Evolutionary conservation across 768 basidiomycete genomes (phyloP), one percentile per base, ranked within the genome.

Genomic region (Tephrocybe rancida): DNA sequence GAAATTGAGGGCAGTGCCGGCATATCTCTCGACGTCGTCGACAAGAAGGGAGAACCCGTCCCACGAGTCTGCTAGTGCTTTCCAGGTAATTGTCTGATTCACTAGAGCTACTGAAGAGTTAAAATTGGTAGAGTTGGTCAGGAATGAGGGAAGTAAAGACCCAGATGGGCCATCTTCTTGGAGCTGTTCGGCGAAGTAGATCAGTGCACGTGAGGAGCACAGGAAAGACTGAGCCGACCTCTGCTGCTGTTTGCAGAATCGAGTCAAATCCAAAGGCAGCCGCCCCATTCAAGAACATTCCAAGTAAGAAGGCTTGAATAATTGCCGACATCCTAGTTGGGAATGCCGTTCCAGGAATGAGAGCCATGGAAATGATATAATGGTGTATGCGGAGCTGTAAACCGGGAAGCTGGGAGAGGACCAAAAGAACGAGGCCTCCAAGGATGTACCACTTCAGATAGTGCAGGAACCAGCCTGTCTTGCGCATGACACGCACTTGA

Each of bases 1-100:
- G 64, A 81, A 92, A 61, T 90, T 90, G 44, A 90, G 71, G 3
- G 82, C 84, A 13, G 73, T 68, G 9, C 92, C 90, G n/a, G 77
- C 67, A 63, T 88, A 92, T 59, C 87, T 77, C 66, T 92, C 84
- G 0, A 95, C 92, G 59, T 95, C 93, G 64, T 95, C 90, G n/a
- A 92, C 81, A 13, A 95, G 75, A 22, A 95, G 77, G 0, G 83
- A 73, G 62, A 91, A 92, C 5, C 90, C 90, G 61, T 87, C 84
- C 88, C 88, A 93, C 2, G 73, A 77, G 27, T 65, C 61, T 7
- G 82, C 75, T 6, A 85, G 68, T 1, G 65, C 65, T 26, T 69
- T 72, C 90, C 90, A 91, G 0, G 64, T 66, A 4, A 92, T 75
- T 0, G 72, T 75, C 60, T 87, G 85, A 56, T 82, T 77, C 6